Base-by-base conservation (phyloP, 1,139 yeast genomes). In the Nadsonia commutata region DNA sequence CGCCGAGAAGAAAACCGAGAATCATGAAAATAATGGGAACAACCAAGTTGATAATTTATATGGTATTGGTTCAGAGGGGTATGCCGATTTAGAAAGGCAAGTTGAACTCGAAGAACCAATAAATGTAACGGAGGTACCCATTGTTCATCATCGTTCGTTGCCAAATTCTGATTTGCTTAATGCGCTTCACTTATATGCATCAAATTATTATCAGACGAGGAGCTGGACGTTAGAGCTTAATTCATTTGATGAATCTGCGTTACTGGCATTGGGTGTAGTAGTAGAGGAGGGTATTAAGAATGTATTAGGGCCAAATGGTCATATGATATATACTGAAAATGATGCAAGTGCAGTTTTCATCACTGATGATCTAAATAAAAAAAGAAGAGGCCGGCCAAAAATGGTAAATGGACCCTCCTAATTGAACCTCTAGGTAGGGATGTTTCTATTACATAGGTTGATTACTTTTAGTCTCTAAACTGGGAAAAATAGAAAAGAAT, bases 201-300 rank as follows among this genome's bases (percentile, higher is more conserved):
- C 55, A 3, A 55, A 51, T 21, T 50, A 48, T 33, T 53, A 44
- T 37, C 43, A 45, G 22, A 31, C 22, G 1, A 39, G 45, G 5
- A 50, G 47, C 8, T 33, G 40, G 17, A 21, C 44, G 19, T 18
- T 45, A 3, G 50, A 46, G 40, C 50, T 49, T 31, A 41, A 43
- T n/a, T 36, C 40, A n/a, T 43, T 52, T 49, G 64, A 60, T 41
- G 64, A 52, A 40, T 52, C 60, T 1, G 58, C 62, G 1, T 44
- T 63, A 21, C 38, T 62, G 23, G 64, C 62, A 2, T 44, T 62
- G 37, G 67, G 64, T 0, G 48, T 63, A 1, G 43, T 59, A 8
- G 45, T 62, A 2, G 66, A 62, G 46, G 66, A 62, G 45, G 45
- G 46, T 27, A 45, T 63, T 7, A 47, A 48, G 17, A 53, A 51